phyloP scores from a whole-genome alignment of 495 filamentous ascomycete species.

The Articulospora tetracladia region DNA sequence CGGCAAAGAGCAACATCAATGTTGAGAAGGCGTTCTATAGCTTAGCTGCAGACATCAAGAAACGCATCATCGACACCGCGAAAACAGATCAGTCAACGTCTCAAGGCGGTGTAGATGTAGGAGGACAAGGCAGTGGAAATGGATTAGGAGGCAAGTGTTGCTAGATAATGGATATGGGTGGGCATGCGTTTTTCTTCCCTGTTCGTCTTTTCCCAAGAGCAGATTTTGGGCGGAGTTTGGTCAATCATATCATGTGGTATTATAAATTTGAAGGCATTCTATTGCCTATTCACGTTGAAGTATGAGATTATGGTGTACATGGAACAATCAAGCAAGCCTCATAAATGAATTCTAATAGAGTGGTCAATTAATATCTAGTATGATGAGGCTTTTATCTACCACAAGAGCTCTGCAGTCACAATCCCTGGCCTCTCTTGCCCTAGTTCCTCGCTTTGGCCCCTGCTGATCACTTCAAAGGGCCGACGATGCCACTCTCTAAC shows the following conservation, averaged over 20 bases:
- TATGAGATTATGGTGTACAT: not conserved
- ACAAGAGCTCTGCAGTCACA: constrained; percentile 43
- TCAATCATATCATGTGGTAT: constrained; percentile 22
- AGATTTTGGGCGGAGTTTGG: constrained; percentile 28
- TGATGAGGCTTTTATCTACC: constrained; percentile 31
- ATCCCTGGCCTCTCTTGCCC: constrained; percentile 23
- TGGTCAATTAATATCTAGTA: not conserved
- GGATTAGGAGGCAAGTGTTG: constrained; percentile 80
- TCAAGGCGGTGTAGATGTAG: constrained; percentile 68
- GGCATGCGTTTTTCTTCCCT: constrained; percentile 3
- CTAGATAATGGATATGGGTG: constrained; percentile 38
- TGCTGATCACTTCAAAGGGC: constrained; percentile 29
- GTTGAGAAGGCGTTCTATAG: constrained; percentile 98
- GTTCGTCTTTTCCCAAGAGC: constrained; percentile 14
- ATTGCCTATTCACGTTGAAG: constrained; percentile 7
- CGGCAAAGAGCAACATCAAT: constrained; percentile 98
- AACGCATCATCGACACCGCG: constrained; percentile 81
- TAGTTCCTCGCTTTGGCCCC: not conserved
- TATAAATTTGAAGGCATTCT: constrained; percentile 23
- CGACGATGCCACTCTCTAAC: constrained; percentile 52
- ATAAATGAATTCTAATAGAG: not conserved
- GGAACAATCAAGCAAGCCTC: not conserved
- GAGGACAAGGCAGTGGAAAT: constrained; percentile 53
- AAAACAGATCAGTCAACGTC: constrained; percentile 68
- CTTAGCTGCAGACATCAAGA: constrained; percentile 96